A percentile compares a stretch with the other conserved stretches of the same genome.
These are phyloP conservation scores for Nicotiana tomentosiformis DNA, from an alignment of 257 asterid species.

Conservation along the genomic window DNA sequence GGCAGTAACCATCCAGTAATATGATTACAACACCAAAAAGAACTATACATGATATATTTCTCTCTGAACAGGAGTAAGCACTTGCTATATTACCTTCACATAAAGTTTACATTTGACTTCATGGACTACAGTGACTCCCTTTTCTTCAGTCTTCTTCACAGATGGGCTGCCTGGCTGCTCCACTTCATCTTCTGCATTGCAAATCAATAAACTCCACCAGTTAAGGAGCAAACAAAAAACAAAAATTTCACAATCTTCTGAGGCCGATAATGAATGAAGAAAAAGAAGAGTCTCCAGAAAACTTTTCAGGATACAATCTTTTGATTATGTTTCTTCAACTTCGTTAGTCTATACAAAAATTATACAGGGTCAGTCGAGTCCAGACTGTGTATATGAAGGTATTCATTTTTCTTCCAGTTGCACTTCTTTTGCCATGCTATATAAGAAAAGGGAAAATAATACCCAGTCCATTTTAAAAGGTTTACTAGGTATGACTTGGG, in stretches of 20 bases:
- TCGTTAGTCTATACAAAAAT: not conserved
- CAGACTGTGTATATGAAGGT: not conserved
- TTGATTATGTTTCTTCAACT: not conserved
- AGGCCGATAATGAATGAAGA: not conserved
- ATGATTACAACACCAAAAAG: not conserved
- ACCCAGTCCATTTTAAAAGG: not conserved
- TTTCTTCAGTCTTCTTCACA: constrained; percentile 73
- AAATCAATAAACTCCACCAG: constrained; percentile 3
- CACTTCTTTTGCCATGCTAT: not conserved
- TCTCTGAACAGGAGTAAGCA: not conserved
- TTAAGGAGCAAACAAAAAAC: not conserved
- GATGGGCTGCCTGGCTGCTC: constrained; percentile 97
- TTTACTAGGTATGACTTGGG: not conserved
- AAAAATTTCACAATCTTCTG: not conserved
- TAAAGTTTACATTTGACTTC: constrained; percentile 95
- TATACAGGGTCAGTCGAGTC: not conserved
- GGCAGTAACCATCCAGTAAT: not conserved
- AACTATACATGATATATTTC: not conserved
- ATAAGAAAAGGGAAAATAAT: not conserved
- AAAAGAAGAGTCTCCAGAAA: not conserved
- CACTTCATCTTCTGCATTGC: constrained; percentile 59
- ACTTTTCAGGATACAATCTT: not conserved
- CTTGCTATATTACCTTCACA: constrained; percentile 49
- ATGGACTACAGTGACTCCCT: constrained; percentile 65
- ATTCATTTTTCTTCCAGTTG: not conserved